phyloP scores from a whole-genome alignment of 2,329 filamentous ascomycete species.

The Fusarium tricinctum region DNA sequence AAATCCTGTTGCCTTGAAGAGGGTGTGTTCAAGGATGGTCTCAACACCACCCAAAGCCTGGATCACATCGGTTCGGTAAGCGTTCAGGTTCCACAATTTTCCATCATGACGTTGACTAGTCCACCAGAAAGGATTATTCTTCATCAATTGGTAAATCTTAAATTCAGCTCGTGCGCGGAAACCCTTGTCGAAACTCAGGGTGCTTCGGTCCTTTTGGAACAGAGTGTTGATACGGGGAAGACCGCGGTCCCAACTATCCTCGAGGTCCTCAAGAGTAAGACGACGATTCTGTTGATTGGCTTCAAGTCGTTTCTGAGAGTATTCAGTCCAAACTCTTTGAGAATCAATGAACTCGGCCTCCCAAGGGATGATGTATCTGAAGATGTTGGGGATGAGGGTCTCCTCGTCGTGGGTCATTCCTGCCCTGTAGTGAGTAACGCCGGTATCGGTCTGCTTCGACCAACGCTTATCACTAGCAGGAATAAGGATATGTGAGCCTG shows the following conservation, averaged over 20 bases:
- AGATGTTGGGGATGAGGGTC: slow-evolving; percentile 97
- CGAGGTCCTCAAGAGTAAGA: slow-evolving; percentile 93
- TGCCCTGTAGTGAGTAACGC: slow-evolving; percentile 95
- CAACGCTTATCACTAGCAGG: slow-evolving; percentile 97
- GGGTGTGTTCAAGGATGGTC: slow-evolving; percentile 94
- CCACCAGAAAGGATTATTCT: slow-evolving; percentile 99
- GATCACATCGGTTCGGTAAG: slow-evolving; percentile 96
- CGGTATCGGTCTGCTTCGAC: slow-evolving; percentile 98
- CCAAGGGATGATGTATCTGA: slow-evolving; percentile 99
- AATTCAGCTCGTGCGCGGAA: slow-evolving; percentile 97
- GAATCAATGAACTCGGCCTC: slow-evolving; percentile 99
- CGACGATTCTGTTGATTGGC: slow-evolving; percentile 97
- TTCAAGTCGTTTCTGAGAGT: slow-evolving; percentile 96
- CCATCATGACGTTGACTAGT: slow-evolving; percentile 97
- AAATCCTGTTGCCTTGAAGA: slow-evolving; percentile 98
- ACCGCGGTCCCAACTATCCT: slow-evolving; percentile 98
- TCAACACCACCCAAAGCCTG: slow-evolving; percentile 97
- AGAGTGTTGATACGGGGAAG: slow-evolving; percentile 97
- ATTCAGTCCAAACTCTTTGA: slow-evolving; percentile 98
- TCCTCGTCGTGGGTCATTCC: slow-evolving; percentile 99
- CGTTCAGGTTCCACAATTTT: slow-evolving; percentile 97
- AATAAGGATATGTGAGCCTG: slow-evolving; percentile 96
- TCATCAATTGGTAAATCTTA: slow-evolving; percentile 99
- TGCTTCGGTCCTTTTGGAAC: slow-evolving; percentile 98
- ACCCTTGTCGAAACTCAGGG: slow-evolving; percentile 97